Conservation (phyloP, 805 yeast genomes). For the Candida sakaeoensis region DNA sequence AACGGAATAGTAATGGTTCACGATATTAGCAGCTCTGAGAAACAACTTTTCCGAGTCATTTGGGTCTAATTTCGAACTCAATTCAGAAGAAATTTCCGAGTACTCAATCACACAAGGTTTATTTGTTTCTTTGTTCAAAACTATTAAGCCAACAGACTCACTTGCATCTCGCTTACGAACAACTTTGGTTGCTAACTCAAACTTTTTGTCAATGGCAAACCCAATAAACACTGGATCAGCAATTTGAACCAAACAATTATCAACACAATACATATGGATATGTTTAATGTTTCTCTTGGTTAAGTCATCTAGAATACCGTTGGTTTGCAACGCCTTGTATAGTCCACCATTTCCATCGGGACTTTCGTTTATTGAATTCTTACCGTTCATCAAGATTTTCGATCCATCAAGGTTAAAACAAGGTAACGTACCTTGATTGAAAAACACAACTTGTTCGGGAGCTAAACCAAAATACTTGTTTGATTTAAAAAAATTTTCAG, state of each 20-base stretch:
- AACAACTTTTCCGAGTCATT: slow-evolving; percentile 50
- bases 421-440: slow-evolving; percentile 94
- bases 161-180: slow-evolving; percentile 86
- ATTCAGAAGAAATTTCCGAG: slow-evolving; percentile 76
- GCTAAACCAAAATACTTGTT: slow-evolving; percentile 71
- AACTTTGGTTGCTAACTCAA: slow-evolving; percentile 85
- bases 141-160: slow-evolving; percentile 92
- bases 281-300: slow-evolving; percentile 69
- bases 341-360: slow-evolving; percentile 99
- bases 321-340: slow-evolving; percentile 72
- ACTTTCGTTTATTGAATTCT: slow-evolving; percentile 62
- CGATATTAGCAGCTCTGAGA: slow-evolving; percentile 94
- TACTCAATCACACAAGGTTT: slow-evolving; percentile 92
- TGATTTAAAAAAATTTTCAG: slow-evolving; percentile 64
- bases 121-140: slow-evolving; percentile 50
- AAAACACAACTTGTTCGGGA: slow-evolving; percentile 61
- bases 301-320: slow-evolving; percentile 68
- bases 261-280: slow-evolving; percentile 96
- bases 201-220: slow-evolving; percentile 64
- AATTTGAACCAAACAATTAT: slow-evolving; percentile 83
- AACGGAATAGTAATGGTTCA: slow-evolving; percentile 90
- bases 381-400: slow-evolving; percentile 60
- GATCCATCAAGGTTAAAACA: slow-evolving; percentile 72
- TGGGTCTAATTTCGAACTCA: slow-evolving; percentile 63
- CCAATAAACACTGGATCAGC: slow-evolving; percentile 93